Conservation (phyloP, 768 basidiomycete species). For the Lactifluus subvellereus region DNA sequence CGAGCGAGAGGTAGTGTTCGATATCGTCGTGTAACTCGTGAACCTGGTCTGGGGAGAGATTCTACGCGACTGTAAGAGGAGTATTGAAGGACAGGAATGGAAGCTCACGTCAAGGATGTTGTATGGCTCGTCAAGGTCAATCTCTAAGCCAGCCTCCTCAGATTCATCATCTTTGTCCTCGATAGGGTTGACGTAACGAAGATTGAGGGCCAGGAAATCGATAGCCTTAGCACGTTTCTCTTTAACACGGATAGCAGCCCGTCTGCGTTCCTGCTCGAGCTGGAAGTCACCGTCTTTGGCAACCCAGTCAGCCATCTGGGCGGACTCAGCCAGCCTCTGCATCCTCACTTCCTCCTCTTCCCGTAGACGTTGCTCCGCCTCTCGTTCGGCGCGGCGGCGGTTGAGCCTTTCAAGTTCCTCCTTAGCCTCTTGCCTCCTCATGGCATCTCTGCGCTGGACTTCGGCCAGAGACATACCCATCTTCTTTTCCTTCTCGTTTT, state of each 20-base stretch:
- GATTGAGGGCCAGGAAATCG: constrained; percentile 93
- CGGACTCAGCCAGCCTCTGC: constrained; percentile 86
- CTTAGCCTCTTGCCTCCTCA: constrained; percentile 84
- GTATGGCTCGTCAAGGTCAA: constrained; percentile 98
- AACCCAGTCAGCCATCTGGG: constrained; percentile 97
- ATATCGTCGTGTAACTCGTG: constrained; percentile 95
- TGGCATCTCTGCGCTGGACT: constrained; percentile 68
- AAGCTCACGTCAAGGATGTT: constrained; percentile 86
- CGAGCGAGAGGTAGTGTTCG: constrained; percentile 82
- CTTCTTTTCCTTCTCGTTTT: constrained; percentile 93
- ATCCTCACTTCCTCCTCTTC: constrained; percentile 92
- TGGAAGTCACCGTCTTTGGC: constrained; percentile 97
- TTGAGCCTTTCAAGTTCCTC: constrained; percentile 93
- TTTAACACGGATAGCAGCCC: constrained; percentile 90
- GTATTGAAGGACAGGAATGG: not conserved
- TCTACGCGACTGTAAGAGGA: constrained; percentile 42
- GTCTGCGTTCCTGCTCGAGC: constrained; percentile 83
- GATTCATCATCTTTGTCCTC: constrained; percentile 60
- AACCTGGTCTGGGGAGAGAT: constrained; percentile 78
- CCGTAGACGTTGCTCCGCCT: constrained; percentile 78
- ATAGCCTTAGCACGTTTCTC: constrained; percentile 99
- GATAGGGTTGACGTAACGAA: constrained; percentile 80
- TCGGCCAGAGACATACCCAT: constrained; percentile 76
- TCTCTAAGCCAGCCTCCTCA: constrained; percentile 89
- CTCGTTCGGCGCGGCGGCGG: constrained; percentile 83